These are phyloP conservation scores for Soucietia sequanensis DNA, from an alignment of 805 yeast species.

Conservation along the genomic window DNA sequence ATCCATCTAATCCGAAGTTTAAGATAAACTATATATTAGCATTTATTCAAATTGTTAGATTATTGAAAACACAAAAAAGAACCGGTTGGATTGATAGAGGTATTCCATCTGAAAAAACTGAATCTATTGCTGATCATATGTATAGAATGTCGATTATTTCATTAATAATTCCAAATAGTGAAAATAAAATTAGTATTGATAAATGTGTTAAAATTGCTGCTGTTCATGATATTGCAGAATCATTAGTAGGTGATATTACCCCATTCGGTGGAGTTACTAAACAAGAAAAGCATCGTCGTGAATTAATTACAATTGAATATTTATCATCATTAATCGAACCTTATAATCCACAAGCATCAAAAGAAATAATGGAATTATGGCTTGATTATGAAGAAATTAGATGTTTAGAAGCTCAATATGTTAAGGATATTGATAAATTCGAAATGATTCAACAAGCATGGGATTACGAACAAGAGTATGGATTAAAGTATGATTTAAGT, in stretches of 20 bases:
- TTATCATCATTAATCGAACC: constrained; percentile 58
- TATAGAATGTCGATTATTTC: constrained; percentile 86
- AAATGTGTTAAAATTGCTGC: constrained; percentile 83
- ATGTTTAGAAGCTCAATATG: constrained; percentile 80
- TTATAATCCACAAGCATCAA: constrained; percentile 62
- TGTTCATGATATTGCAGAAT: constrained; percentile 92
- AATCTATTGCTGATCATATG: constrained; percentile 92
- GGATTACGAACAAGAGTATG: constrained; percentile 74
- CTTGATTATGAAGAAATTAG: constrained; percentile 85
- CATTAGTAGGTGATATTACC: constrained; percentile 92
- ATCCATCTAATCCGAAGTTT: constrained; percentile 15
- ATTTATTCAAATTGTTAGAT: constrained; percentile 63
- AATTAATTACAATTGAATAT: constrained; percentile 67
- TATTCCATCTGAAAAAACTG: constrained; percentile 48
- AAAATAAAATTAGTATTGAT: constrained; percentile 52
- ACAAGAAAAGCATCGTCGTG: constrained; percentile 82
- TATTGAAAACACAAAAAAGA: constrained; percentile 75
- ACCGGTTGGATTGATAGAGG: constrained; percentile 91
- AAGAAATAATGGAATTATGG: constrained; percentile 73
- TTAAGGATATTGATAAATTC: constrained; percentile 90
- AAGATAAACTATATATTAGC: constrained; percentile 51
- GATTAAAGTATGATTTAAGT: constrained; percentile 55
- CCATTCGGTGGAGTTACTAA: constrained; percentile 69
- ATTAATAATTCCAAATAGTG: constrained; percentile 57
- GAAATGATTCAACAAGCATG: constrained; percentile 81